These are phyloP conservation scores for Plasmopara halstedii DNA, from an alignment of 352 stramenopile genomes.

Conservation along the genomic window DNA sequence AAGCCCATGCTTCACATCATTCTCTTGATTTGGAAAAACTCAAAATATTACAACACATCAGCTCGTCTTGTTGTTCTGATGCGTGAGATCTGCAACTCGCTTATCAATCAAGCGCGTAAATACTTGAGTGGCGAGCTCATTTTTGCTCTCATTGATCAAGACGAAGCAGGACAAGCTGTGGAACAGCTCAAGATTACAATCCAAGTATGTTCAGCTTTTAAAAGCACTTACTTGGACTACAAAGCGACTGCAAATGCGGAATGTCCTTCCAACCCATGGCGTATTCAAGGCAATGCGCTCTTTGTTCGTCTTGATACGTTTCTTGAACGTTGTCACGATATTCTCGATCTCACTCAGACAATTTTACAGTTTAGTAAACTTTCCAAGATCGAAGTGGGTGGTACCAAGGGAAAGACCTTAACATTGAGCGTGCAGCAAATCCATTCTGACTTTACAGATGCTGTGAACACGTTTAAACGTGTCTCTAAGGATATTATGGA, in stretches of 20 bases:
- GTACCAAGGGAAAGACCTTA: slow-evolving; percentile 95
- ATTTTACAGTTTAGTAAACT: slow-evolving; percentile 98
- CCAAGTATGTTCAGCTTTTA: slow-evolving; percentile 94
- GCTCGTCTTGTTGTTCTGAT: slow-evolving; percentile 95
- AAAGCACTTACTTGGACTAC: slow-evolving; percentile 98
- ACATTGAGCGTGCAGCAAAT: slow-evolving; percentile 93
- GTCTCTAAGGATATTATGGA: slow-evolving; percentile 98
- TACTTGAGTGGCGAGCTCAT: slow-evolving; percentile 94
- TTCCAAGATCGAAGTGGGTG: slow-evolving; percentile 95
- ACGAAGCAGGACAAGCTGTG: slow-evolving; percentile 90
- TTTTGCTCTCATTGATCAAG: slow-evolving; percentile 95
- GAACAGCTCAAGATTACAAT: slow-evolving; percentile 93
- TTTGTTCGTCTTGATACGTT: slow-evolving; percentile 97
- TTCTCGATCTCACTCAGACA: slow-evolving; percentile 96
- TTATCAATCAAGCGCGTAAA: slow-evolving; percentile 91
- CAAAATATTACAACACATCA: slow-evolving; percentile 97
- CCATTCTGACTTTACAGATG: slow-evolving; percentile 91
- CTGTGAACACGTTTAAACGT: slow-evolving; percentile 92
- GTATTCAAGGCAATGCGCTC: slow-evolving; percentile 96
- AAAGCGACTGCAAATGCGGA: slow-evolving; percentile 95
- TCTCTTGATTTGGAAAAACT: slow-evolving; percentile 99
- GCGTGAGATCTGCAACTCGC: slow-evolving; percentile 96
- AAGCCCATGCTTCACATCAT: slow-evolving; percentile 99
- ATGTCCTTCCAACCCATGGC: slow-evolving; percentile 96
- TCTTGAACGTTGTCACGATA: slow-evolving; percentile 96